Evolutionary conservation across 2,329 filamentous ascomycete genomes (phyloP).

Genomic region (Ceratocystis albifundus): DNA sequence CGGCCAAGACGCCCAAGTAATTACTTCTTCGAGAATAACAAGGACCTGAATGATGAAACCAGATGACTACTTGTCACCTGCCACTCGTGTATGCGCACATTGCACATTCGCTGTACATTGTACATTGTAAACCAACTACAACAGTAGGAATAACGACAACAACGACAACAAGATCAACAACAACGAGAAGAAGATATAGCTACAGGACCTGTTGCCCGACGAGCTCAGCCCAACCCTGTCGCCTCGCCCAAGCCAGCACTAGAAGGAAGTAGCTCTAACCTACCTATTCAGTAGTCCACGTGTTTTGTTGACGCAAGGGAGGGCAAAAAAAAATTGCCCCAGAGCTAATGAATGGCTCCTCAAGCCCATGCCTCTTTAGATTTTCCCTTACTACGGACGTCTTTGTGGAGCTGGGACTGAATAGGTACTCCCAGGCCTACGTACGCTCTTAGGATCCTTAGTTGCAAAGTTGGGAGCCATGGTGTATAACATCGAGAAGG

Average conservation of each 20-base stretch:
- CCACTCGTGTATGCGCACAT: not conserved
- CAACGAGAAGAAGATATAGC: too few species aligned
- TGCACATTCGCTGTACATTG: not conserved
- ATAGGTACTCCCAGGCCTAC: not conserved
- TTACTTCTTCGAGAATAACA: not conserved
- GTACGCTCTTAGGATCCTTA: not conserved
- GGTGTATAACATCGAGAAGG: conserved; percentile 1
- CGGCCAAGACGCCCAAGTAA: not conserved
- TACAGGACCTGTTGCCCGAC: not conserved
- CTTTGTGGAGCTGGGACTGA: not conserved
- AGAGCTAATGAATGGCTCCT: not conserved
- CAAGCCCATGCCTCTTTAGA: not conserved
- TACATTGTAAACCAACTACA: not conserved
- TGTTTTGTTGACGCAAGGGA: not conserved
- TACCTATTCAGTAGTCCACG: not conserved
- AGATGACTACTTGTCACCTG: not conserved
- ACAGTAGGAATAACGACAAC: too few species aligned
- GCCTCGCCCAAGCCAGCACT: not conserved
- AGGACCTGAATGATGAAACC: not conserved
- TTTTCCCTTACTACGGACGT: not conserved
- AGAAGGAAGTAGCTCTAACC: not conserved
- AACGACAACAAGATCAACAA: too few species aligned
- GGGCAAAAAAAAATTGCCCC: not conserved
- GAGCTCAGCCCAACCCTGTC: not conserved
- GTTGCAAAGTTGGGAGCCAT: not conserved